Evolutionary conservation across 2,329 filamentous ascomycete species (phyloP).

Genomic region (Xylariaceae sp.): DNA sequence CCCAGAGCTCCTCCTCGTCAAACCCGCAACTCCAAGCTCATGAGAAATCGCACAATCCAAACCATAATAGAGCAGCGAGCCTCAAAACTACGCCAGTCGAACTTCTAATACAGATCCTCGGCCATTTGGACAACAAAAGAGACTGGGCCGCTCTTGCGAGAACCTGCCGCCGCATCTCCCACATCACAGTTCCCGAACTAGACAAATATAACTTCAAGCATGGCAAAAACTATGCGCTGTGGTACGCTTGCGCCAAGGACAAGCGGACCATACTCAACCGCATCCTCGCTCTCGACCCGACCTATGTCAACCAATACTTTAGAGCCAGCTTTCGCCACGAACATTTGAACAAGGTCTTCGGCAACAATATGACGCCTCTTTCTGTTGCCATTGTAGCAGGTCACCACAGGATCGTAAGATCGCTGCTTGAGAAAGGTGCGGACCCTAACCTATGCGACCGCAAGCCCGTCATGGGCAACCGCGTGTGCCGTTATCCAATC

Average conservation of each 20-base stretch:
- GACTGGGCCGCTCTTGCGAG: constrained; percentile 9
- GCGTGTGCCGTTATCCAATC: constrained; percentile 4
- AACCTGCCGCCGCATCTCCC: constrained; percentile 3
- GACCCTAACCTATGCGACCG: constrained; percentile 4
- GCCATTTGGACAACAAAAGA: neutral
- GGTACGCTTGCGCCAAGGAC: constrained; percentile 4
- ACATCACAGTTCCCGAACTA: constrained; percentile 1
- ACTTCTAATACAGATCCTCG: constrained; percentile 5
- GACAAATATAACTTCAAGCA: neutral
- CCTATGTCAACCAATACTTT: constrained; percentile 6
- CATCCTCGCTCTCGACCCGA: constrained; percentile 1
- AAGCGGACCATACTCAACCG: constrained; percentile 1
- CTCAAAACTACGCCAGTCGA: constrained; percentile 5
- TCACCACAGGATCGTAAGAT: neutral
- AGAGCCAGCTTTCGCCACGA: neutral
- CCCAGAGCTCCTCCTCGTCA: too few species aligned
- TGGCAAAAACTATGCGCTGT: constrained; percentile 1
- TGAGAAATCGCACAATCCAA: neutral
- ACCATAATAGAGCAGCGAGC: neutral
- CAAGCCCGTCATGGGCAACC: neutral
- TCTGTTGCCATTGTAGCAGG: constrained; percentile 2
- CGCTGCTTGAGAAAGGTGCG: constrained; percentile 12
- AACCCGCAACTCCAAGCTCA: too few species aligned
- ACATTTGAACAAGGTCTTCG: neutral
- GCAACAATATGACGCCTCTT: constrained; percentile 7